Percentiles rank a stretch among this genome's conserved stretches.
Evolutionary conservation across 306 rosid genomes (phyloP).

Genomic region (Abrus pulchellus): DNA sequence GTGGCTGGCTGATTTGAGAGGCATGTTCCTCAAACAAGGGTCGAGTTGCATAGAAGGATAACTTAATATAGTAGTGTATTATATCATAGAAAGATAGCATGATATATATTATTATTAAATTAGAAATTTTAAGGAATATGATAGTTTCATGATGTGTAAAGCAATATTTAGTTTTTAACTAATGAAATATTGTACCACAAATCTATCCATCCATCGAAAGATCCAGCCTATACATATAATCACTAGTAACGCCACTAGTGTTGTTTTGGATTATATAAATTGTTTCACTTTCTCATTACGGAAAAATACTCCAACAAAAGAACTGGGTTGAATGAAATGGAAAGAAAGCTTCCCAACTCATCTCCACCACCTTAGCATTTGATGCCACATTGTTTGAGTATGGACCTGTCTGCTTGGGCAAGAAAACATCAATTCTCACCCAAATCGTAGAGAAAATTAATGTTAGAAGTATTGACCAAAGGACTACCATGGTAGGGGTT

Average conservation of each 20-base stretch:
- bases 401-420: constrained; percentile 89
- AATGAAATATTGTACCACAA: constrained; percentile 23
- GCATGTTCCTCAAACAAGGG: neutral
- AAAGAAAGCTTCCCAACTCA: neutral
- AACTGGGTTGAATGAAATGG: neutral
- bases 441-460: constrained; percentile 89
- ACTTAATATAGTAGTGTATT: neutral
- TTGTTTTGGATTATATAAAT: neutral
- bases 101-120: neutral
- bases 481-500: constrained; percentile 88
- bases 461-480: constrained; percentile 85
- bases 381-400: constrained; percentile 90
- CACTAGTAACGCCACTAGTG: neutral
- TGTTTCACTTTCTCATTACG: constrained; percentile 19
- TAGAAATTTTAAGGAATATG: too few relatives aligned
- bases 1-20: neutral
- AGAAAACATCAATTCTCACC: constrained; percentile 90
- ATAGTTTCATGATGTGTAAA: too few relatives aligned
- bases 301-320: constrained; percentile 15
- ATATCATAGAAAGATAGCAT: neutral
- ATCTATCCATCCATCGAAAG: neutral
- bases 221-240: neutral
- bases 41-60: constrained; percentile 1
- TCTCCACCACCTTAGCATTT: constrained; percentile 63
- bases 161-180: neutral